A percentile compares a stretch with the other conserved stretches of the same genome.
Evolutionary conservation across 176 grass and related monocot genomes (phyloP).

Genomic region (Phoenix roebelenii): DNA sequence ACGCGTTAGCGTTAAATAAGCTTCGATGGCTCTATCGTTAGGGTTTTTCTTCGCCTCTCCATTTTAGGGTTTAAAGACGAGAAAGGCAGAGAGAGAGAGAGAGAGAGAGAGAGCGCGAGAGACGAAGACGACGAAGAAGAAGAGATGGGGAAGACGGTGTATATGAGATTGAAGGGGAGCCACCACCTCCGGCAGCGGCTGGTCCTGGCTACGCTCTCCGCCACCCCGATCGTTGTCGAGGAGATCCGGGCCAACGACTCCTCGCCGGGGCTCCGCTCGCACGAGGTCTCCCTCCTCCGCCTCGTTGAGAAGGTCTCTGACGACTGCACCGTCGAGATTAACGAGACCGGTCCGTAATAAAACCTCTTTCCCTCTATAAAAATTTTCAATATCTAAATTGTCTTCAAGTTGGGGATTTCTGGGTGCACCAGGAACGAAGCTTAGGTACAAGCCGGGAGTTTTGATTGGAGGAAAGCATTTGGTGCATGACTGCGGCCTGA

Average conservation of each 20-base stretch:
- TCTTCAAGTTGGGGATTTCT: background rate
- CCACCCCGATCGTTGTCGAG: constrained; percentile 46
- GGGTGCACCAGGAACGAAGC: constrained; percentile 51
- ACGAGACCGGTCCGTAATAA: constrained; percentile 42
- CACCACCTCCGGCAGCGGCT: constrained; percentile 65
- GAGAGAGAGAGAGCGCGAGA: too few relatives aligned
- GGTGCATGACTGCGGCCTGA: constrained; percentile 65
- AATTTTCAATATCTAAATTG: background rate
- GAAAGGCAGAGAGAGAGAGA: too few relatives aligned
- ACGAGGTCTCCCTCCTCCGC: constrained; percentile 75
- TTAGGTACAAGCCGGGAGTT: constrained; percentile 61
- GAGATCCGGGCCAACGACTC: constrained; percentile 62
- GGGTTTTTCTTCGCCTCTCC: too few relatives aligned
- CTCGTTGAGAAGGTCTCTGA: constrained; percentile 80
- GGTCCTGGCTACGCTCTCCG: constrained; percentile 61
- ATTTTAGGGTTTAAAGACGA: background rate
- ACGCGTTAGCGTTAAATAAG: too few relatives aligned
- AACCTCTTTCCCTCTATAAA: background rate
- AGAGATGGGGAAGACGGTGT: constrained; percentile 28
- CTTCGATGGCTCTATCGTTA: too few relatives aligned
- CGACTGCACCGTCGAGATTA: constrained; percentile 57
- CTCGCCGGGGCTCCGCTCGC: constrained; percentile 50
- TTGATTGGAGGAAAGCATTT: constrained; percentile 49
- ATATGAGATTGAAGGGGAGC: constrained; percentile 45
- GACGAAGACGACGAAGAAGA: background rate